A percentile compares a stretch with the other conserved stretches of the same genome.
phyloP scores from a whole-genome alignment of 768 basidiomycete genomes.

The Phylloporus arenicola region DNA sequence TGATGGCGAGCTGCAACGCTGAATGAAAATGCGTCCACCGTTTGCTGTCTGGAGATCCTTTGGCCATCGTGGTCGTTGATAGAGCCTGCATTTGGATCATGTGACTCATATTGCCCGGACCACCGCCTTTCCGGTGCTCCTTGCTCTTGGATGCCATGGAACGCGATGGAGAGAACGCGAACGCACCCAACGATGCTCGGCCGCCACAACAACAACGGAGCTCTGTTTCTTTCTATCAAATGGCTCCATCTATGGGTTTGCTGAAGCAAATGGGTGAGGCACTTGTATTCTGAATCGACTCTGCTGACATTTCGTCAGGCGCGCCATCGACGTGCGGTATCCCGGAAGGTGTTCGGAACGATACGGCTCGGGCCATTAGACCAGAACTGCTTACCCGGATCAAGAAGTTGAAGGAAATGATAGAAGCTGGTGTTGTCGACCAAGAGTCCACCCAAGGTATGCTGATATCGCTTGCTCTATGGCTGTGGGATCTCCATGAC shows the following conservation, averaged over 20 bases:
- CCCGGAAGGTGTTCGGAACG: constrained; percentile 49
- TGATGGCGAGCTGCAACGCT: constrained; percentile 49
- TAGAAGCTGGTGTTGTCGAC: constrained; percentile 61
- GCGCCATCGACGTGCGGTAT: constrained; percentile 56
- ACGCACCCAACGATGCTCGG: constrained; percentile 8
- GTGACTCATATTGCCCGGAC: constrained; percentile 15
- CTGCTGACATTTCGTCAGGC: constrained; percentile 31
- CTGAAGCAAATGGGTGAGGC: constrained; percentile 55
- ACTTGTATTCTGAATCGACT: background rate
- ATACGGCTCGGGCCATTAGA: constrained; percentile 52
- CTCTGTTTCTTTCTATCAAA: constrained; percentile 62
- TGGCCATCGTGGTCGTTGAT: constrained; percentile 12
- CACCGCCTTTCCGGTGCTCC: background rate
- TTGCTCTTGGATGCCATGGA: too few relatives aligned
- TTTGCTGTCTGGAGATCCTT: constrained; percentile 34
- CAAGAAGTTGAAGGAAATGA: constrained; percentile 52
- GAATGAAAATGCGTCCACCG: constrained; percentile 49
- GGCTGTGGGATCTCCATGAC: background rate
- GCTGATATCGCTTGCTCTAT: background rate
- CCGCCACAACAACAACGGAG: constrained; percentile 40
- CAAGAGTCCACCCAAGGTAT: constrained; percentile 39
- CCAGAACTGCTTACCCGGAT: constrained; percentile 58
- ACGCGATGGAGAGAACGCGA: constrained; percentile 22
- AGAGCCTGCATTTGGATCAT: constrained; percentile 11
- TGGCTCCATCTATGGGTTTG: constrained; percentile 74